Conservation (phyloP, 1,139 yeast genomes). For the Debaryomyces coudertii region DNA sequence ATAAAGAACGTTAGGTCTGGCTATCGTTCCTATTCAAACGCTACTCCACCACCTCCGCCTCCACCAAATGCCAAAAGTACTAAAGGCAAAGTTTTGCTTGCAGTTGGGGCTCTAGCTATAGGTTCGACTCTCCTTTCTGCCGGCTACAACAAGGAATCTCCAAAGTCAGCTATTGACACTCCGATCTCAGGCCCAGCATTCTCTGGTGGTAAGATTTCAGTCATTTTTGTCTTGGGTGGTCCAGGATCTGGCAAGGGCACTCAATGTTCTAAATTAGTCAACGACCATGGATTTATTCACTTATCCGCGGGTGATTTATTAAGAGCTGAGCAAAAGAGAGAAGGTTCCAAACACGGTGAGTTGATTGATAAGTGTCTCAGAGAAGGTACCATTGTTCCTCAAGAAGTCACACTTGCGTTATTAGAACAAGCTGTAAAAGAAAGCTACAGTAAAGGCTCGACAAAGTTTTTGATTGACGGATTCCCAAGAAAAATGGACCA, state of each 20-base stretch:
- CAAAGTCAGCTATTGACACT: slow-evolving; percentile 49
- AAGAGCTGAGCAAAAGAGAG: slow-evolving; percentile 85
- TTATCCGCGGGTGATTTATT: slow-evolving; percentile 93
- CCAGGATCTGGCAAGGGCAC: slow-evolving; percentile 98
- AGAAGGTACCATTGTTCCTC: slow-evolving; percentile 93
- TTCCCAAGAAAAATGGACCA: slow-evolving; percentile 99
- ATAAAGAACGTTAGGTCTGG: slow-evolving; percentile 11
- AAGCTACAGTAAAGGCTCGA: slow-evolving; percentile 51
- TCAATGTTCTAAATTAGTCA: slow-evolving; percentile 84
- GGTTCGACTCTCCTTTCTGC: slow-evolving; percentile 53
- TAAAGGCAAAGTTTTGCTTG: slow-evolving; percentile 31
- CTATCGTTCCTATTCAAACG: slow-evolving; percentile 21
- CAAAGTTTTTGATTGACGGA: slow-evolving; percentile 83
- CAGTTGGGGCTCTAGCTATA: slow-evolving; percentile 42
- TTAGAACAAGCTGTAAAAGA: slow-evolving; percentile 77
- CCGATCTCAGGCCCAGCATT: slow-evolving; percentile 41
- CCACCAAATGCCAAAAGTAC: slow-evolving; percentile 23
- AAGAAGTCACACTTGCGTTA: slow-evolving; percentile 87
- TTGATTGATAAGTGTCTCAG: slow-evolving; percentile 81
- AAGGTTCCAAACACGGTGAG: slow-evolving; percentile 83
- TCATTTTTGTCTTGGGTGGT: slow-evolving; percentile 86
- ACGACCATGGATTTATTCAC: slow-evolving; percentile 81
- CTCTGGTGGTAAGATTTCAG: slow-evolving; percentile 66
- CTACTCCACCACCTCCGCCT: slow-evolving; percentile 14
- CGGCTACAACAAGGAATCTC: slow-evolving; percentile 46